Evolutionary conservation across 2,329 filamentous ascomycete species (phyloP), one percentile per base, ranked within the genome.

Genomic region (Paecilomyces fulvus): DNA sequence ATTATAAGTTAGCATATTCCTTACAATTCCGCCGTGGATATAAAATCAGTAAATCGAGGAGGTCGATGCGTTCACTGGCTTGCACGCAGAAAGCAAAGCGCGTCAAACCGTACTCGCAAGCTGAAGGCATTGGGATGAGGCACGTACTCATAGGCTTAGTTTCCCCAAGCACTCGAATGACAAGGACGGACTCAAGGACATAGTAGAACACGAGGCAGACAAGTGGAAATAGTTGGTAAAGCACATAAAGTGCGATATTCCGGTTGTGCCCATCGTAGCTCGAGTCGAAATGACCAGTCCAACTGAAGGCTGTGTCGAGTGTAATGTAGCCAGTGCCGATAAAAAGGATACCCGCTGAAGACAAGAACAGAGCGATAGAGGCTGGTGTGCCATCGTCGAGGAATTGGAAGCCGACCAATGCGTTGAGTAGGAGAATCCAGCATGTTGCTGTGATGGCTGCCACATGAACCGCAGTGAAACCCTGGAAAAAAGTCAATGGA

Each of bases 281-380:
- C 30, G 76, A 74, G 59, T 87, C 73, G 79, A 90, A 99, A 70
- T 86, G 86, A 50, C 82, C 82, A 0, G 92, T 96, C 85, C 89
- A 97, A 62, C 79, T 77, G 70, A 90, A 92, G 14, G 88, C 92
- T 0, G 92, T 97, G 70, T 99, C 94, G 60, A 99, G 86, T 11
- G 91, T 89, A 67, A 99, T 95, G 72, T 96, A 99, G 31, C 92
- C 92, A 1, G 92, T 95, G 56, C 94, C 94, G 60, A 97, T 79
- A 66, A 97, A 89, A 55, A 97, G 77, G 12, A 83, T 76, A 10
- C 79, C 73, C 0, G 88, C 86, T 12, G 92, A 96, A 48, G 77
- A 76, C 53, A 86, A 60, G 54, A 95, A 84, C 3, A 97, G 80
- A 5, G 83, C 87, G 12, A 97, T 67, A 0, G 92, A 97, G 23